phyloP scores from a whole-genome alignment of 208 protist genomes.

The Trypanosoma grayi region DNA sequence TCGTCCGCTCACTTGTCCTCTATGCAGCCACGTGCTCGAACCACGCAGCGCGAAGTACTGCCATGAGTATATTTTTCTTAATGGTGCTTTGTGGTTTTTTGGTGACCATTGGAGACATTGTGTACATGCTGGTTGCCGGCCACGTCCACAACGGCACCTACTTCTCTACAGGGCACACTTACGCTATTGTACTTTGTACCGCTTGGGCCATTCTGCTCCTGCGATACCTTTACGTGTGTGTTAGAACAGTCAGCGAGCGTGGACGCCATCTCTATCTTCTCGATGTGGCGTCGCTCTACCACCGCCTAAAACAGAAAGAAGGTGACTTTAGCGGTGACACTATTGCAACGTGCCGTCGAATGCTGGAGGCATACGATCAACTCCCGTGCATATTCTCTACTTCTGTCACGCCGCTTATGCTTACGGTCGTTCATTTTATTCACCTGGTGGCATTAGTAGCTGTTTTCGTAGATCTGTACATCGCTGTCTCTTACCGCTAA shows the following conservation, averaged over 20 bases:
- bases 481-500: too few relatives aligned
- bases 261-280: constrained; percentile 64
- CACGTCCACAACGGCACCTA: constrained; percentile 21
- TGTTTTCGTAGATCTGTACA: constrained; percentile 2
- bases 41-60: constrained; percentile 44
- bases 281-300: constrained; percentile 63
- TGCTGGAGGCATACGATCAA: constrained; percentile 39
- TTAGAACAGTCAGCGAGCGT: constrained; percentile 33
- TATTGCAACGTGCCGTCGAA: constrained; percentile 41
- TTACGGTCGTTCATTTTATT: constrained; percentile 27
- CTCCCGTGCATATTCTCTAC: constrained; percentile 46
- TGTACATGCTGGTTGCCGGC: constrained; percentile 33
- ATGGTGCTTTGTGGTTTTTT: constrained; percentile 37
- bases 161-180: constrained; percentile 61
- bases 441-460: constrained; percentile 35
- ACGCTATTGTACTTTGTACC: constrained; percentile 43
- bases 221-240: constrained; percentile 58
- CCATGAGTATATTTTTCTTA: constrained; percentile 65
- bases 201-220: constrained; percentile 46
- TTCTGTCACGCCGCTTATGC: constrained; percentile 26
- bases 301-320: constrained; percentile 36
- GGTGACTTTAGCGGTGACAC: constrained; percentile 35
- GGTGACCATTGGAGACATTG: constrained; percentile 36
- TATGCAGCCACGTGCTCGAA: constrained; percentile 72
- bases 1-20: constrained; percentile 65